phyloP scores from a whole-genome alignment of 805 yeast genomes.

The Priceomyces fermenticarens region DNA sequence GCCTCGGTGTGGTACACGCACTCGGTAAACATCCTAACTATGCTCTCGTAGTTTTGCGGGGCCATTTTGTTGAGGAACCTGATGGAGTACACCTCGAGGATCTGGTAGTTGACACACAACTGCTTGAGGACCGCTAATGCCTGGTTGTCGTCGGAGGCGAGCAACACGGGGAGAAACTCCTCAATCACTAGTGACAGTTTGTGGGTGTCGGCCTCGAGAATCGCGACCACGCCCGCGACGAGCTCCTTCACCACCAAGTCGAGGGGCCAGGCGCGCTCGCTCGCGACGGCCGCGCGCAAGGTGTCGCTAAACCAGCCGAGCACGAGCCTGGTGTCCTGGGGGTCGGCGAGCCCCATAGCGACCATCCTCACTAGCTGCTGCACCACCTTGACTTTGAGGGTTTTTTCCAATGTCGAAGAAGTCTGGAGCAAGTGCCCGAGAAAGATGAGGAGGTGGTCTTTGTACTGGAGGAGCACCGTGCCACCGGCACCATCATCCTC shows the following conservation, averaged over 20 bases:
- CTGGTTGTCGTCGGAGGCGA: constrained; percentile 8
- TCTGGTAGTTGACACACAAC: constrained; percentile 38
- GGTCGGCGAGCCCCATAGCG: constrained; percentile 47
- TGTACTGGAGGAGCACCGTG: constrained; percentile 43
- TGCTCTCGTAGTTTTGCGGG: constrained; percentile 7
- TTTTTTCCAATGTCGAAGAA: constrained; percentile 64
- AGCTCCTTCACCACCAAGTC: constrained; percentile 53
- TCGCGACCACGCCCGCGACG: constrained; percentile 49
- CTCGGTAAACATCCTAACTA: constrained; percentile 21
- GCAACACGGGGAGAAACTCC: constrained; percentile 48
- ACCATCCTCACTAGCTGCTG: constrained; percentile 61
- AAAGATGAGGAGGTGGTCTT: constrained; percentile 66
- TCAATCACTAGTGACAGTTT: constrained; percentile 41
- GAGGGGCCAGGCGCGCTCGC: constrained; percentile 32
- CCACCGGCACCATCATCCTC: constrained; percentile 10
- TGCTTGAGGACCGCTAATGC: constrained; percentile 20
- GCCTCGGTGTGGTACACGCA: constrained; percentile 28
- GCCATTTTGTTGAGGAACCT: constrained; percentile 40
- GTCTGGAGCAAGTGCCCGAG: constrained; percentile 69
- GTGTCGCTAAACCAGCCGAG: constrained; percentile 66
- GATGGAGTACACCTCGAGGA: constrained; percentile 43
- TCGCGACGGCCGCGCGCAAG: constrained; percentile 38
- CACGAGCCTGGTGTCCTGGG: constrained; percentile 54
- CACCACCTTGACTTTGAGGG: constrained; percentile 64
- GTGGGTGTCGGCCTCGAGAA: constrained; percentile 34